Evolutionary conservation across 2,329 filamentous ascomycete genomes (phyloP).

Genomic region (Fusarium cicatricum): DNA sequence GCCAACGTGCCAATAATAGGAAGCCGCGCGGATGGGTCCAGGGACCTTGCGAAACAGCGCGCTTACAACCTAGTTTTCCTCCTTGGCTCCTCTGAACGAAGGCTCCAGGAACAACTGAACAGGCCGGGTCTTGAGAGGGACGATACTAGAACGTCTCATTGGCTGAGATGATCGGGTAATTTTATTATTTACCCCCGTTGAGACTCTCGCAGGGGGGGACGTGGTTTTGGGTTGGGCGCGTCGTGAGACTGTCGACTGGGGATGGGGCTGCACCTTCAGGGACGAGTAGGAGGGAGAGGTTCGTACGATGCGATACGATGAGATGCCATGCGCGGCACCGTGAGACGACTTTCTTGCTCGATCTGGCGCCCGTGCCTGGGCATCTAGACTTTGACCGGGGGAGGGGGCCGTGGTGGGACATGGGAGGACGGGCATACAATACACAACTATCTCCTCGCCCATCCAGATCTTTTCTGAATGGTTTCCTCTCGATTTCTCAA

Average conservation of each 20-base stretch:
- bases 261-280: neutral
- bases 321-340: constrained; percentile 27
- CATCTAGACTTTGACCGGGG: neutral
- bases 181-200: neutral
- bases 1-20: constrained; percentile 30
- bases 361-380: constrained; percentile 18
- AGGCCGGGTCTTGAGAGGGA: neutral
- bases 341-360: constrained; percentile 11
- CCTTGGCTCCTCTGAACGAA: too few species aligned
- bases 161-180: constrained; percentile 14
- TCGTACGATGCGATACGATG: constrained; percentile 12
- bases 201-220: neutral
- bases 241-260: constrained; percentile 39
- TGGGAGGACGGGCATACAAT: neutral
- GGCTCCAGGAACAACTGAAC: neutral
- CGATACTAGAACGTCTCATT: constrained; percentile 7
- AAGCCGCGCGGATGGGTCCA: constrained; percentile 28
- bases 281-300: constrained; percentile 2
- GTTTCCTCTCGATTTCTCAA: neutral
- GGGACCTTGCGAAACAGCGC: constrained; percentile 35
- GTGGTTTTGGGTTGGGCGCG: constrained; percentile 33
- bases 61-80: constrained; percentile 31
- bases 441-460: neutral
- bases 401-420: neutral
- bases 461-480: neutral